Evolutionary conservation across 73 alveolate species (phyloP), one percentile per base, ranked within the genome.

Genomic region (Tetrahymena elliotti): DNA sequence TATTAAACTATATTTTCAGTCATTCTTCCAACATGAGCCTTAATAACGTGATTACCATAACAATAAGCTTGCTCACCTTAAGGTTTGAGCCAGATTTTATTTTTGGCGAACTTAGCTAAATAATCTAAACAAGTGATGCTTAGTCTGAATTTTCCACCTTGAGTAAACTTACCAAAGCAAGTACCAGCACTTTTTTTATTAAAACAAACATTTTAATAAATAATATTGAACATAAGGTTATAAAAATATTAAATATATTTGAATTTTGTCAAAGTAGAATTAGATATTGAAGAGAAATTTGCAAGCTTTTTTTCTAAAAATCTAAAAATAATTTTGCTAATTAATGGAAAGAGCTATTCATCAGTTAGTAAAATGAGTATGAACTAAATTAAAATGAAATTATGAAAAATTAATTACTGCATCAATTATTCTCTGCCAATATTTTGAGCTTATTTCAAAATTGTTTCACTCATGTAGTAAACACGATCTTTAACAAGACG

Each of bases 71-170:
- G 98, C 95, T 98, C 99, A 20, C 99, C 99, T 88, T 98, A 98
- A 83, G 99, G 99, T 94, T 99, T 99, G 53, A 99, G 97, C 99
- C 99, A 99, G 53, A 99, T 98, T 97, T 99, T 99, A 97, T 97
- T 98, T 97, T 98, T 98, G 27, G 99, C 99, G 96, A 97, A 99
- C 96, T 98, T 98, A 12, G 99, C 99, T 68, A 99, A 97, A 95
- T 97, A 97, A 96, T 98, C 99, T 94, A 99, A 97, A 53, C 99
- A 98, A 38, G 99, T 99, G 53, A 99, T 98, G 94, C 98, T 97
- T 93, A 99, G 93, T 97, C 99, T 98, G 97, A 99, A 98, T 95
- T 98, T 98, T 93, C 99, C 99, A 36, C 99, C 94, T 96, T 99
- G 98, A 35, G 99, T 99, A 95, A 98, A 99, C 95, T 99, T 99